A percentile compares a stretch with the other conserved stretches of the same genome.
phyloP scores from a whole-genome alignment of 2,329 filamentous ascomycete species.

The Thielaviopsis euricoi region DNA sequence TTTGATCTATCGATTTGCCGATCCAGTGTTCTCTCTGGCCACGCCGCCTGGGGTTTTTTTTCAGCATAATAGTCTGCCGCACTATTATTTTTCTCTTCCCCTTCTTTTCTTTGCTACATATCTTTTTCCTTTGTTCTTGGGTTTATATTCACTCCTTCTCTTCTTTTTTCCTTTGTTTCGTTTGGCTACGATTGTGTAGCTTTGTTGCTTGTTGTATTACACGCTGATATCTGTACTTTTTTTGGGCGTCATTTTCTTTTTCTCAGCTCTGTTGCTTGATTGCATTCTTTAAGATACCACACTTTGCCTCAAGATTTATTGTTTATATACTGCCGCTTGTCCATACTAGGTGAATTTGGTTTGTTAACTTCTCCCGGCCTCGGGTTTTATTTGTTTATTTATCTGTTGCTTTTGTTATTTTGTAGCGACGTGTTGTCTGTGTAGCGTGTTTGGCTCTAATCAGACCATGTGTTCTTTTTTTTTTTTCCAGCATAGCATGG shows the following conservation, averaged over 20 bases:
- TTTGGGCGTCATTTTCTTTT: not conserved
- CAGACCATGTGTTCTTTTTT: not conserved
- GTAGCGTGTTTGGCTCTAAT: not conserved
- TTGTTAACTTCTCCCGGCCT: too few species aligned
- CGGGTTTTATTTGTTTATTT: too few species aligned
- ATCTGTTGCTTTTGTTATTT: not conserved
- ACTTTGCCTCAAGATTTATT: not conserved
- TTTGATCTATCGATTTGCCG: not conserved
- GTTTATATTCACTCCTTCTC: too few species aligned
- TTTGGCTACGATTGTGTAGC: not conserved
- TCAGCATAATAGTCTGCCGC: not conserved
- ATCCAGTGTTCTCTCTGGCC: not conserved
- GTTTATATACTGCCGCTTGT: too few species aligned
- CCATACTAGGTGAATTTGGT: too few species aligned
- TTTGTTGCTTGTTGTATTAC: not conserved
- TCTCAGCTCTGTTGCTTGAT: not conserved
- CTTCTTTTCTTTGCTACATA: too few species aligned
- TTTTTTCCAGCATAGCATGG: not conserved
- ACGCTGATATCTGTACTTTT: not conserved
- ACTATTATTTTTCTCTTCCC: not conserved
- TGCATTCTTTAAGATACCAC: not conserved
- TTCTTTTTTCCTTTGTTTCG: not conserved
- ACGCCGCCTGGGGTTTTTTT: not conserved
- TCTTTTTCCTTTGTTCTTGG: too few species aligned
- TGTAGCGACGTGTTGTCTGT: not conserved